phyloP scores from a whole-genome alignment of 2,329 filamentous ascomycete species.

The Neodidymelliopsis sp. region DNA sequence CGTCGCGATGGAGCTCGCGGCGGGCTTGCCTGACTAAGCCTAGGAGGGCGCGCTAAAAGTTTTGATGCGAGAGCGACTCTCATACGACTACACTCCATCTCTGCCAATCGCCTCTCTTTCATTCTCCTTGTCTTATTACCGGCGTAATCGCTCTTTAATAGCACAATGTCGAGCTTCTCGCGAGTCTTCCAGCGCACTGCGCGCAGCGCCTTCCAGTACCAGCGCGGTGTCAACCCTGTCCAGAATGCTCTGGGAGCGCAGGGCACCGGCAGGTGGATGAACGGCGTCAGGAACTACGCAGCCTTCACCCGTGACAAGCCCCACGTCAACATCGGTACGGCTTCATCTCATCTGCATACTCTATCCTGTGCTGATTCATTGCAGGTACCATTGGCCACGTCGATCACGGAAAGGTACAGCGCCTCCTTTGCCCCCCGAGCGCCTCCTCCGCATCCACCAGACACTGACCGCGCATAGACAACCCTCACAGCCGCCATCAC shows the following conservation, averaged over 20 bases:
- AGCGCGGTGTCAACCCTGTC: conserved; percentile 74
- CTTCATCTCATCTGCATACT: neutral
- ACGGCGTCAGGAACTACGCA: conserved; percentile 69
- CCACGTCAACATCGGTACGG: conserved; percentile 94
- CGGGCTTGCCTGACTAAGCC: conserved; percentile 2
- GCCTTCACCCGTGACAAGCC: conserved; percentile 90
- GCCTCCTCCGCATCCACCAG: conserved; percentile 22
- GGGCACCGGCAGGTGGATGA: conserved; percentile 69
- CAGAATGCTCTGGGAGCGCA: conserved; percentile 72
- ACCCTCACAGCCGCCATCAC: conserved; percentile 98
- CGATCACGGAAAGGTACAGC: conserved; percentile 92
- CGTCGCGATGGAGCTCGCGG: conserved; percentile 9
- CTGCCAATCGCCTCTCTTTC: conserved; percentile 39
- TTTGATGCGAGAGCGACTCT: no score
- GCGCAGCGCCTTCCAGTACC: conserved; percentile 74
- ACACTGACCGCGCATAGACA: conserved; percentile 66
- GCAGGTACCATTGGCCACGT: conserved; percentile 97
- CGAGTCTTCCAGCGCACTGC: conserved; percentile 85
- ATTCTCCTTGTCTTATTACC: conserved; percentile 35
- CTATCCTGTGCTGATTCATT: conserved; percentile 18
- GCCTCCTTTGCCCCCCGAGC: conserved; percentile 19
- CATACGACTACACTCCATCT: conserved; percentile 35
- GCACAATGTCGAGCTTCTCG: conserved; percentile 81
- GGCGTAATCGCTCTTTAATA: conserved; percentile 31
- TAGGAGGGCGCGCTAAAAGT: conserved; percentile 11